Evolutionary conservation across 225 moss, liverwort and hornwort genomes (phyloP).

Genomic region (Pleurozium schreberi): DNA sequence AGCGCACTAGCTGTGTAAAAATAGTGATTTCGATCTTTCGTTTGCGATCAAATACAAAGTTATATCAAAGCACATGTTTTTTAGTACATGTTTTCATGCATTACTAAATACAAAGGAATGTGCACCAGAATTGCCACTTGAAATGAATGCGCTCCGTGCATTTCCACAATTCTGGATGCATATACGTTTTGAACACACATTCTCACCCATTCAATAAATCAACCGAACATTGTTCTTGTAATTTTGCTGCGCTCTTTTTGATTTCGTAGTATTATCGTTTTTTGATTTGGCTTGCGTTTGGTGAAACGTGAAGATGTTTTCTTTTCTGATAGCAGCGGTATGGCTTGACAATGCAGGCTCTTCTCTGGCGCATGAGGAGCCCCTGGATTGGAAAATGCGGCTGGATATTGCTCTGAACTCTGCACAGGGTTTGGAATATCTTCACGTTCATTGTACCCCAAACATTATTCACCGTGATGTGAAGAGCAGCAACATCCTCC

Average conservation of each 20-base stretch:
- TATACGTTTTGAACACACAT: neutral
- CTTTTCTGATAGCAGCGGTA: neutral
- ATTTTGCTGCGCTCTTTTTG: neutral
- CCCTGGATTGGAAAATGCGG: conserved; percentile 26
- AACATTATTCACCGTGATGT: conserved; percentile 55
- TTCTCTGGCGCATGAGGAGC: neutral
- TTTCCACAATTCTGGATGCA: too few species aligned
- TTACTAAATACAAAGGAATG: neutral
- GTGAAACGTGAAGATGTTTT: neutral
- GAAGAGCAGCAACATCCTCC: conserved; percentile 64
- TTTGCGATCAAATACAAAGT: too few species aligned
- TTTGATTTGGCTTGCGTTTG: neutral
- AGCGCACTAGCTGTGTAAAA: neutral
- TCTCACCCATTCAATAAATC: neutral
- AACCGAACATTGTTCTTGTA: neutral
- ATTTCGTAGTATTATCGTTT: neutral
- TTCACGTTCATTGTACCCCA: conserved; percentile 23
- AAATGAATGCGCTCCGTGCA: too few species aligned
- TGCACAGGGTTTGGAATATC: conserved; percentile 33
- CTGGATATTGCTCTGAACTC: conserved; percentile 23
- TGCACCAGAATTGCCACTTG: neutral
- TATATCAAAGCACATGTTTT: too few species aligned
- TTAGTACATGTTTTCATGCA: too few species aligned
- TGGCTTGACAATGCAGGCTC: neutral
- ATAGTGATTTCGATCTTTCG: too few species aligned